Evolutionary conservation across 208 protist species (phyloP).

Genomic region (Wallacemonas sp.): DNA sequence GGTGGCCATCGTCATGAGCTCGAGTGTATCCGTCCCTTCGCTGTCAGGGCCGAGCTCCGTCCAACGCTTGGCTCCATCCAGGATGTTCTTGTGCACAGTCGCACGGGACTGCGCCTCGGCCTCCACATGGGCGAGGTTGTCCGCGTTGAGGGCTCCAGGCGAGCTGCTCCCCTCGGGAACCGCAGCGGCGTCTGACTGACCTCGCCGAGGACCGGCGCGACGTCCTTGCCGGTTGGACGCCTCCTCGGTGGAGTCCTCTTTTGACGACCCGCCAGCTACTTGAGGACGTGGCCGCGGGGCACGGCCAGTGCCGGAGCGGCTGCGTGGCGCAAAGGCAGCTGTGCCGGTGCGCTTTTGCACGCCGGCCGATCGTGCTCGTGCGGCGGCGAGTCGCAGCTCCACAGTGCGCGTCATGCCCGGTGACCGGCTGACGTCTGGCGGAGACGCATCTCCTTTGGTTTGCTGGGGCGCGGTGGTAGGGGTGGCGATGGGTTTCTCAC

Average conservation of each 20-base stretch:
- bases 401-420: constrained; percentile 10
- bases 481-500: no score
- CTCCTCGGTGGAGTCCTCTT: neutral
- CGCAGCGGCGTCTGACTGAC: neutral
- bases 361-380: neutral
- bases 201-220: neutral
- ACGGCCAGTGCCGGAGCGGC: constrained; percentile 2
- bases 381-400: constrained; percentile 7
- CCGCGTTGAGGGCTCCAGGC: neutral
- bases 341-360: neutral
- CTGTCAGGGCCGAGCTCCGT: neutral
- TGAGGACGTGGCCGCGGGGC: no score
- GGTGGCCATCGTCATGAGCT: constrained; percentile 50
- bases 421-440: constrained; percentile 10
- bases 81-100: constrained; percentile 21
- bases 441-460: no score
- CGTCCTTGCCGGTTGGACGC: neutral
- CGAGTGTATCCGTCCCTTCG: constrained; percentile 15
- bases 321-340: constrained; percentile 5
- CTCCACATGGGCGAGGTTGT: neutral
- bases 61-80: constrained; percentile 38
- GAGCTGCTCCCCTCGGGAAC: neutral
- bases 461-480: no score
- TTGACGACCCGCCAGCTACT: no score
- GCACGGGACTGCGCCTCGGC: neutral